Base-by-base conservation (phyloP, 768 basidiomycete genomes). In the Kwoniella europaea region DNA sequence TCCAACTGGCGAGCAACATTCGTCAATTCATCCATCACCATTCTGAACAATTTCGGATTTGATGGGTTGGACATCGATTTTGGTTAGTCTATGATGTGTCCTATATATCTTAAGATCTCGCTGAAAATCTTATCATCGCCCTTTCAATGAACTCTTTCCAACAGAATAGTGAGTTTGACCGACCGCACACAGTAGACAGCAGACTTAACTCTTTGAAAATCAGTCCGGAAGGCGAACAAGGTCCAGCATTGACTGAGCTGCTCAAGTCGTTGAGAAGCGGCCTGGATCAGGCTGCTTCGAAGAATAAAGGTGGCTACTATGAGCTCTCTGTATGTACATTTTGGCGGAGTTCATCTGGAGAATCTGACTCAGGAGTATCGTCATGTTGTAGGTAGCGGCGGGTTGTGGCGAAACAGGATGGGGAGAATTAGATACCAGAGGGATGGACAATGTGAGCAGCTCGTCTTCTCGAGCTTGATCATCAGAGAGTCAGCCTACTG, bases 31-130 rank as follows among this genome's bases (percentile, higher is more conserved):
- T 87, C 93, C 0, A 86, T 98, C 50, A 86, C 88, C 71, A 79
- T 98, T 4, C 85, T 98, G 43, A 94, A 98, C 80, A 88, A 98
- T 82, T 92, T 92, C 68, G 96, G 94, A 0, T 83, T 98, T 24
- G 96, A 98, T 75, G 96, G 96, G 72, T 72, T 52, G 52, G 75
- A 67, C 58, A 13, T 68, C 10, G 67, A 68, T 44, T 68, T 54
- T 46, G 67, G 67, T 56, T 16, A 46, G 29, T 29, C 29, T 2
- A 4, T 29, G 63, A 20, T 18, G 9, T 6, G 1, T 16, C 13
- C 42, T 13, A 24, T 58, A 13, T 46, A 46, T 5, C 44, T 46
- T 7, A 12, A 3, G 12, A 46, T 46, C 3, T 46, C 16, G 13
- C 44, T 46, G 13, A 46, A 13, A 46, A 5, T 7, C 12, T 46